Conservation (phyloP, 2,329 filamentous ascomycete species). For the Xylaria digitata region DNA sequence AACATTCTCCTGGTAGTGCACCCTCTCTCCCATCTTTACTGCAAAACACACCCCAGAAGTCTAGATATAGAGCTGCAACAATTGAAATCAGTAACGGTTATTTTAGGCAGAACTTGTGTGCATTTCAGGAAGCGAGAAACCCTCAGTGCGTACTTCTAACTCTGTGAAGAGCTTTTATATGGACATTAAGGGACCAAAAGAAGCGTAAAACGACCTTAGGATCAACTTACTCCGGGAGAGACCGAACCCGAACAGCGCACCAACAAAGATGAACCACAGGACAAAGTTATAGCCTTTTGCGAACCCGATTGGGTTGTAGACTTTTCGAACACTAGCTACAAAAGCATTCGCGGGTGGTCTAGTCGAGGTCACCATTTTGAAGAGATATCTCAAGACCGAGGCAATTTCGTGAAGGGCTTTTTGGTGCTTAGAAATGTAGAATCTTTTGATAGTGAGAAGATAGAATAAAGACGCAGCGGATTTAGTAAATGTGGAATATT, state of each 20-base stretch:
- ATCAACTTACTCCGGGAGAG: constrained; percentile 54
- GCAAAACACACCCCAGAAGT: constrained; percentile 57
- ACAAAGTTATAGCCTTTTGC: constrained; percentile 67
- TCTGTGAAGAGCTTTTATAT: not conserved
- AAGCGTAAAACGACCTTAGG: not conserved
- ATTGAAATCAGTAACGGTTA: not conserved
- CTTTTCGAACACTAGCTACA: constrained; percentile 44
- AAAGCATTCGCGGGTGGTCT: constrained; percentile 28
- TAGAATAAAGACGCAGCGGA: not conserved
- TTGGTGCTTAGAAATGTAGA: not conserved
- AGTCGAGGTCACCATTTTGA: constrained; percentile 23
- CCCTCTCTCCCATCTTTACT: constrained; percentile 2
- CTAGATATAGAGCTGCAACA: constrained; percentile 56
- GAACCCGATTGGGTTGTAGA: constrained; percentile 65
- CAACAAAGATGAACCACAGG: constrained; percentile 62
- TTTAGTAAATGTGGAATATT: not conserved
- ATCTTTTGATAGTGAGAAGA: not conserved
- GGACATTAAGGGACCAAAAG: not conserved
- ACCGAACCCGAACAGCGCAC: constrained; percentile 59
- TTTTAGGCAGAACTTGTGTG: not conserved
- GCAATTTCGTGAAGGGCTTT: not conserved
- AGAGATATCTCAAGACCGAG: not conserved
- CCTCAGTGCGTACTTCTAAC: too few relatives aligned
- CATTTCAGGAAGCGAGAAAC: not conserved
- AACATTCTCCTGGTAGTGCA: constrained; percentile 56